Base-by-base conservation (phyloP, 176 grass and related monocot genomes). In the Juncus effusus region DNA sequence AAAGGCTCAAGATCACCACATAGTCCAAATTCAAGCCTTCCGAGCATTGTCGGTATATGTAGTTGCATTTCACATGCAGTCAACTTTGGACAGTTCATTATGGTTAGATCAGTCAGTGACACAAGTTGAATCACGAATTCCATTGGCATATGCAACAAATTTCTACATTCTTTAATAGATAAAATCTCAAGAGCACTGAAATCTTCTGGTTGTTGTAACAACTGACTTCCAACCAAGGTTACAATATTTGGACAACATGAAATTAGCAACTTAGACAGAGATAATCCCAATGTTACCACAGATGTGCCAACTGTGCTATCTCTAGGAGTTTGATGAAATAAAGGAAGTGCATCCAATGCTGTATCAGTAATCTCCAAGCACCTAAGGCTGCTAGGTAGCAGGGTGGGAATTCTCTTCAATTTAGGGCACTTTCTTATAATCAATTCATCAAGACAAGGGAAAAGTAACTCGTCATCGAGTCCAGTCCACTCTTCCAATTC, bases 271-370 rank as follows among this genome's bases (percentile, higher is more conserved):
- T 3, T 45, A 45, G 45, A 62, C 38, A 38, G 13, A 44, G 55
- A 35, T 41, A 36, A 10, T n/a, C n/a, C n/a, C n/a, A n/a, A n/a
- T n/a, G n/a, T 0, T 2, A 0, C 4, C 13, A 84, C 68, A 0
- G 0, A 1, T 64, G 47, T 36, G 42, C 13, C 35, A 59, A 13
- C 53, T 44, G 3, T 13, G 69, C 12, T 13, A 49, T 36, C 41
- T 40, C 54, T 7, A 44, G 54, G 10, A 13, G 41, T 4, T 7
- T 45, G 56, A 62, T 76, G 55, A 40, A 67, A 62, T 40, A 52
- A 13, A 15, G 52, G 80, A 65, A 83, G 60, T 64, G 40, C 60
- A 54, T 53, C 12, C 16, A 77, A 52, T 16, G 60, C 74, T 16
- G 36, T 53, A 13, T 3, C 10, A 60, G 0, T 0, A 56, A 77